Evolutionary conservation across 352 stramenopile genomes (phyloP), one percentile per base, ranked within the genome.

Genomic region (Globisporangium recalcitrans): DNA sequence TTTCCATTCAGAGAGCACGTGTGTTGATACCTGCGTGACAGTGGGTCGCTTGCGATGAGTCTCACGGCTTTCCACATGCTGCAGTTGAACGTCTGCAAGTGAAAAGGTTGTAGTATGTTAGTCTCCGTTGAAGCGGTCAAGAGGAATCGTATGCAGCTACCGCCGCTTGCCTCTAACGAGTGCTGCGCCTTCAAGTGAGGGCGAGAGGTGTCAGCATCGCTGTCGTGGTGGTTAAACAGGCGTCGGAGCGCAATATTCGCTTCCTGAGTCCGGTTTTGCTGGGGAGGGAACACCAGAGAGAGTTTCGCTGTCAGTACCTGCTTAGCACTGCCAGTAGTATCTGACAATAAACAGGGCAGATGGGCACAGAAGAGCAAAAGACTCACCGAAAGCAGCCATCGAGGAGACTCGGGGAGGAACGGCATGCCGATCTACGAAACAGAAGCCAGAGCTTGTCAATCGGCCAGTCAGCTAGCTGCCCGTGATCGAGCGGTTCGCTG

Each of bases 381-480:
- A 77, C 66, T 32, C 22, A 88, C 80, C 36, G 74, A 76, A 38
- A 86, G 70, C 9, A 90, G 69, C 81, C 81, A 90, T 38, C 81
- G 75, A 46, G 77, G 79, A 8, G 81, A 90, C 64, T 90, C 81
- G 0, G 81, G 81, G 4, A 88, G 65, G 46, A 88, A 85, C 9
- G 78, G 78, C 75, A 90, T 82, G 10, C 81, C 81, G 32, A 82
- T 52, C 80, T 89, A 59, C 0, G 16, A 6, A 26, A 19, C 8
- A 55, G n/a, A n/a, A 51, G 7, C 13, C 31, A 64, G 13, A 52
- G 54, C 21, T 46, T 31, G 27, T 31, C 27, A 38, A 5, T 52
- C 5, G 22, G 19, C n/a, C 48, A 40, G 21, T 55, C n/a, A 56
- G 32, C 54, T 3, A 56, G 14, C 27, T n/a, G n/a, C n/a, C n/a